Percentiles rank a stretch among this genome's conserved stretches.
Evolutionary conservation across 139 green algal species (phyloP).

Genomic region (Desmodesmus armatus): DNA sequence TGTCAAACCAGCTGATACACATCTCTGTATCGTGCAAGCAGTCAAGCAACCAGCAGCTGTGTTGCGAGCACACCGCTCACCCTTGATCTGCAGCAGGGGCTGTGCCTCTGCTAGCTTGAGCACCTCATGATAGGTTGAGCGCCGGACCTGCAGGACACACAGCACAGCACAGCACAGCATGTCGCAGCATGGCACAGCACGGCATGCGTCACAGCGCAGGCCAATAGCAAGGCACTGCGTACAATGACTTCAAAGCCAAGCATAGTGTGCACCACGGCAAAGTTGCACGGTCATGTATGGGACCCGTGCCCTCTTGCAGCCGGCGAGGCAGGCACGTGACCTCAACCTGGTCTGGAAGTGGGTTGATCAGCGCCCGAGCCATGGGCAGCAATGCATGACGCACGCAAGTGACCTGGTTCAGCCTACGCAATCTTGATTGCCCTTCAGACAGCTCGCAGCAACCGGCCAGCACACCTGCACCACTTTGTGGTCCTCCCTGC

Average conservation of each 20-base stretch:
- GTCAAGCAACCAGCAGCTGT: not conserved
- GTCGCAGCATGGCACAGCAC: no score
- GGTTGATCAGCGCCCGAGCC: no score
- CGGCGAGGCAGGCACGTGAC: not conserved
- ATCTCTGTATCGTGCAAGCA: not conserved
- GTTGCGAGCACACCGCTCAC: not conserved
- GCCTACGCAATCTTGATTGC: not conserved
- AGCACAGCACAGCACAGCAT: no score
- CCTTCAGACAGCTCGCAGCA: no score
- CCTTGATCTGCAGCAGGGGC: constrained; percentile 43
- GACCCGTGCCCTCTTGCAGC: no score
- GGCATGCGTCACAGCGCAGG: not conserved
- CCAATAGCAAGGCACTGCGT: not conserved
- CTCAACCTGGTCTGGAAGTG: not conserved
- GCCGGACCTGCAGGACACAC: constrained; percentile 59
- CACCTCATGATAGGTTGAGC: constrained; percentile 89
- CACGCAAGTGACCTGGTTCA: not conserved
- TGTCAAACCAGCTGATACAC: not conserved
- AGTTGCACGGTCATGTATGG: no score
- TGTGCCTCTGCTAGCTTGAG: constrained; percentile 79
- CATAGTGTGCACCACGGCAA: no score
- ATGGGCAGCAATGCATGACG: not conserved
- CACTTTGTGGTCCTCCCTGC: not conserved
- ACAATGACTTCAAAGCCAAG: no score
- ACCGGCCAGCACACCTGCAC: constrained; percentile 19